phyloP scores from a whole-genome alignment of 441 rosid species.

The Daphne laureola region DNA sequence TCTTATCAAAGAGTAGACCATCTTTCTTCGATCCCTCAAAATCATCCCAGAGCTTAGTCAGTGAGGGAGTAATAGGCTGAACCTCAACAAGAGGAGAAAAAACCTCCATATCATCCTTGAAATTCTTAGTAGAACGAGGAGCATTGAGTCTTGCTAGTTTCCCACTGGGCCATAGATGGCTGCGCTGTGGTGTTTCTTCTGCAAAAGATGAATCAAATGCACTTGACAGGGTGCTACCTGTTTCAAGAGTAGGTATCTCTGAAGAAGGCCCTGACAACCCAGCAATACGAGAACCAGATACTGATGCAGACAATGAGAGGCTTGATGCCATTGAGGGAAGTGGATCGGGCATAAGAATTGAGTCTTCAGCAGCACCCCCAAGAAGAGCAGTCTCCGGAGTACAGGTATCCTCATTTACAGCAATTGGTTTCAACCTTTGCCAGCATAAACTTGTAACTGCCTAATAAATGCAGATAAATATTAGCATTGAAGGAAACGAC shows the following conservation, averaged over 20 bases:
- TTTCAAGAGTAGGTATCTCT: conserved; percentile 30
- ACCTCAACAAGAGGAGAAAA: conserved; percentile 88
- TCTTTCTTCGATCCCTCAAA: conserved; percentile 50
- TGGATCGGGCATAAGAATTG: conserved; percentile 93
- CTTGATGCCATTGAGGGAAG: conserved; percentile 72
- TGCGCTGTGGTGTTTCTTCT: conserved; percentile 67
- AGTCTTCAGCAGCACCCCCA: conserved; percentile 82
- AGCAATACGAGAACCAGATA: conserved; percentile 37
- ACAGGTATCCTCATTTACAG: conserved; percentile 68
- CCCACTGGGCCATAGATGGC: conserved; percentile 61
- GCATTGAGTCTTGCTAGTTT: conserved; percentile 63
- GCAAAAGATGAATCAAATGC: conserved; percentile 28
- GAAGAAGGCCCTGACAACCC: conserved; percentile 27
- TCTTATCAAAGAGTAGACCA: conserved; percentile 45
- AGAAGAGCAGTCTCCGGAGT: conserved; percentile 83
- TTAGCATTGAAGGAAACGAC: conserved; percentile 11
- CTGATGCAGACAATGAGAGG: conserved; percentile 39
- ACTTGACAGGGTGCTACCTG: conserved; percentile 24
- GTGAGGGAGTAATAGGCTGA: conserved; percentile 72
- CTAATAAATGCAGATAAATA: conserved; percentile 34
- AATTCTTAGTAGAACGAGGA: conserved; percentile 55
- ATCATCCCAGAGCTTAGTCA: conserved; percentile 69
- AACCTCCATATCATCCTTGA: conserved; percentile 89
- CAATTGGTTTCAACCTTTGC: conserved; percentile 91
- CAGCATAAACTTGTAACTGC: conserved; percentile 93